Evolutionary conservation across 306 rosid genomes (phyloP).

Genomic region (Sophora flavescens): DNA sequence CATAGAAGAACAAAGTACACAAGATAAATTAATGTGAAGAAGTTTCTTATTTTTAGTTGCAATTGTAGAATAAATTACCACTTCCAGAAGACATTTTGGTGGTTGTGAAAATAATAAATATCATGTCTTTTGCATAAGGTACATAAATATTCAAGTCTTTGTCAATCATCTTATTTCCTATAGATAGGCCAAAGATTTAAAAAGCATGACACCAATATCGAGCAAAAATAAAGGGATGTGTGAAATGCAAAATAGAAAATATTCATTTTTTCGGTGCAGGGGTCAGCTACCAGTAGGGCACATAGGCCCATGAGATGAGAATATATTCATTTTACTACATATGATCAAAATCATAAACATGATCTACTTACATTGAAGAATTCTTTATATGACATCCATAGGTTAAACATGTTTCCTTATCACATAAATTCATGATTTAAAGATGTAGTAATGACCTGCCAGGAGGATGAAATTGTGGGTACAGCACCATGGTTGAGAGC

Average conservation of each 20-base stretch:
- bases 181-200: not conserved
- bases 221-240: not conserved
- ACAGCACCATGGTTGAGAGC: constrained; percentile 89
- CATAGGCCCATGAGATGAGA: not conserved
- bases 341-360: constrained; percentile 17
- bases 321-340: not conserved
- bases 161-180: not conserved
- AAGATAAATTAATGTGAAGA: constrained; percentile 1
- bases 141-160: not conserved
- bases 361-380: not conserved
- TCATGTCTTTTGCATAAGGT: not conserved
- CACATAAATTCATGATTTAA: constrained; percentile 9
- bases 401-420: not conserved
- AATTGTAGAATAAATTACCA: not conserved
- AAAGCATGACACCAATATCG: not conserved
- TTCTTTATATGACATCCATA: not conserved
- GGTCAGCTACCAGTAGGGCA: too few relatives aligned
- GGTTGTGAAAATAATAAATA: constrained; percentile 20
- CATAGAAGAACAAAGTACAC: not conserved
- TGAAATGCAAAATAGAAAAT: not conserved
- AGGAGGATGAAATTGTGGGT: constrained; percentile 85
- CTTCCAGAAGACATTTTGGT: not conserved
- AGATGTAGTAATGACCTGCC: constrained; percentile 68
- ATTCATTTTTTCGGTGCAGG: too few relatives aligned
- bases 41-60: constrained; percentile 8